Evolutionary conservation across 148 eudicot species (phyloP), one percentile per base, ranked within the genome.

Genomic region (Fagopyrum esculentum): DNA sequence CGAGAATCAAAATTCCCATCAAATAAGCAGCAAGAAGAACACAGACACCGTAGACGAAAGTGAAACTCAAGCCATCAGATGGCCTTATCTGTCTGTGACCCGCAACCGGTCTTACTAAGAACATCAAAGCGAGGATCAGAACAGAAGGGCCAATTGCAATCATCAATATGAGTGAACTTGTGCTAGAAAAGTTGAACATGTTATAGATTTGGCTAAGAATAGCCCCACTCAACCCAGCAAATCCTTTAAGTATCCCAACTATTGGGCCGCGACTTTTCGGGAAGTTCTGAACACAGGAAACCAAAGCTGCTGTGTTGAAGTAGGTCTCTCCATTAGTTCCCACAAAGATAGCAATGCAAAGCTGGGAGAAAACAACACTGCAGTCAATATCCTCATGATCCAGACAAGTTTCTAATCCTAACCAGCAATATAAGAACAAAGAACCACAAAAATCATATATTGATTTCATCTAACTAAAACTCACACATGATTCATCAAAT

Each of bases 191-290:
- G 76, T 80, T 79, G 75, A 83, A 19, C 74, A 85, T 19, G 68
- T 76, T 73, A 76, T 85, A 87, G 75, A 87, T 5, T 80, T 85
- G 88, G 64, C 85, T 85, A 54, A 87, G 40, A 40, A 87, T 87
- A 16, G 90, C 90, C 51, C 90, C 90, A 81, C 90, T 88, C 57
- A 88, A 80, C 8, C 91, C 91, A 50, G 89, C 82, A 71, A 88
- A 88, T 71, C 91, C 91, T 75, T 86, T 86, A 54, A 88, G 89
- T 75, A 88, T 86, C 26, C 91, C 89, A 57, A 88, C 89, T 17
- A 83, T 44, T 6, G 90, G 90, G 73, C 88, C 90, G 11, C 88
- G 86, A 76, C 78, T 82, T 82, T 87, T 83, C 49, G 90, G 92
- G 49, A 89, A 89, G 84, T 89, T 89, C 76, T 85, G 92, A 15